Conservation (phyloP, 2,329 filamentous ascomycete species). For the Zarea fungicola region DNA sequence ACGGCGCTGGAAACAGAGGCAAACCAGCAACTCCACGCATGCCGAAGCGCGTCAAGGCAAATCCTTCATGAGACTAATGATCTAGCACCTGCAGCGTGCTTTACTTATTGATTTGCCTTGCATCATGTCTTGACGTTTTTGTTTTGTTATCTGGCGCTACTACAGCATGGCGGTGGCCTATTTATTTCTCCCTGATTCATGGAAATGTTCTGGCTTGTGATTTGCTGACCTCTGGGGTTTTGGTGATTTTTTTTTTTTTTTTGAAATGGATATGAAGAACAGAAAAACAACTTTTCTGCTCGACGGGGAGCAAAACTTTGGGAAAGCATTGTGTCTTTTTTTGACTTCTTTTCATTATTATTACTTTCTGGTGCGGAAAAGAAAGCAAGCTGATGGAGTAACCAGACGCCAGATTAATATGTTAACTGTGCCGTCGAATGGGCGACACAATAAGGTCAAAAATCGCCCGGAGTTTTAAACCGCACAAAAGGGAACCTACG, state of each 20-base stretch:
- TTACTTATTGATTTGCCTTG: not conserved
- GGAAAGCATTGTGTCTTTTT: not conserved
- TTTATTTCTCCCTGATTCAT: slow-evolving; percentile 2
- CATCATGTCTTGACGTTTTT: slow-evolving; percentile 7
- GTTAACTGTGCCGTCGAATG: too few species aligned
- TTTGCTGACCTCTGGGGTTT: not conserved
- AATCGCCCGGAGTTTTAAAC: too few species aligned
- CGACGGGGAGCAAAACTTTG: not conserved
- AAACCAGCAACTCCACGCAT: slow-evolving; percentile 55
- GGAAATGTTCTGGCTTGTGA: slow-evolving; percentile 1
- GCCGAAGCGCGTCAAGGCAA: slow-evolving; percentile 49
- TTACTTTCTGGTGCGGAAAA: not conserved
- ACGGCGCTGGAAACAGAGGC: slow-evolving; percentile 43
- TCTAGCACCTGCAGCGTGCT: slow-evolving; percentile 6
- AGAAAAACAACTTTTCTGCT: not conserved
- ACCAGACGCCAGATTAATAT: not conserved
- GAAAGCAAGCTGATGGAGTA: not conserved
- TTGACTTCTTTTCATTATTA: not conserved
- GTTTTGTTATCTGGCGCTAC: not conserved
- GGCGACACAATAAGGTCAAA: too few species aligned
- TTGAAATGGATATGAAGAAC: slow-evolving; percentile 4
- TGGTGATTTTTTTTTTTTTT: slow-evolving; percentile 3
- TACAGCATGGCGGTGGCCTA: slow-evolving; percentile 10
- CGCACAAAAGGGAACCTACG: too few species aligned
- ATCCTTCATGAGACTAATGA: slow-evolving; percentile 27